Evolutionary conservation across 345 rosid genomes (phyloP).

Genomic region (Barbarea vulgaris): DNA sequence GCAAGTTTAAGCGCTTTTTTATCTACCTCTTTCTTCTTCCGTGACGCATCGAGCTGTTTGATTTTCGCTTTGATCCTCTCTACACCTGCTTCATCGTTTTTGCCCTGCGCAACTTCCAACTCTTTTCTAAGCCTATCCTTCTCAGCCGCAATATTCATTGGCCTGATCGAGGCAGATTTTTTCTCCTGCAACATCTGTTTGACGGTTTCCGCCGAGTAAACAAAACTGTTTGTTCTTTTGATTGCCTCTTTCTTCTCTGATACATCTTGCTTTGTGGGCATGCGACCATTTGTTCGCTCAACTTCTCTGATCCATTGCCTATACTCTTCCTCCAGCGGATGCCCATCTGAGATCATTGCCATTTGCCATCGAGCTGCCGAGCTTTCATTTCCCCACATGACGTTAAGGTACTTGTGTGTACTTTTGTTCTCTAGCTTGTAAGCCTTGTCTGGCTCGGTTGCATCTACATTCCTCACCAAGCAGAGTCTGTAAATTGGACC

Average conservation of each 20-base stretch:
- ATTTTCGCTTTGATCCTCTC: slow-evolving; percentile 76
- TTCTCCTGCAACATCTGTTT: slow-evolving; percentile 99
- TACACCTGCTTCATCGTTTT: slow-evolving; percentile 72
- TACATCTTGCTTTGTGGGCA: slow-evolving; percentile 83
- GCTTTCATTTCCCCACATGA: slow-evolving; percentile 84
- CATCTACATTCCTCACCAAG: slow-evolving; percentile 88
- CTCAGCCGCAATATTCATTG: slow-evolving; percentile 93
- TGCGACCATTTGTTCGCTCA: slow-evolving; percentile 77
- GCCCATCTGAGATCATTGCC: slow-evolving; percentile 97
- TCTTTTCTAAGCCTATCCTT: slow-evolving; percentile 91
- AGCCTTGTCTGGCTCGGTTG: slow-evolving; percentile 71
- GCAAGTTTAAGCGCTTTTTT: slow-evolving; percentile 79
- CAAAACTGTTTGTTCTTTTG: slow-evolving; percentile 64
- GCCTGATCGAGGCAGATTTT: slow-evolving; percentile 81
- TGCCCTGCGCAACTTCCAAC: slow-evolving; percentile 72
- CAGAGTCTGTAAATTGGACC: slow-evolving; percentile 90
- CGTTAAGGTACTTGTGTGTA: slow-evolving; percentile 84
- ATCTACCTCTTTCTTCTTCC: slow-evolving; percentile 64
- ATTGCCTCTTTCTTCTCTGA: slow-evolving; percentile 86
- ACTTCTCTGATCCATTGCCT: slow-evolving; percentile 89
- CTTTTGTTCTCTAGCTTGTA: slow-evolving; percentile 88
- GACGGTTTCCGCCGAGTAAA: slow-evolving; percentile 92
- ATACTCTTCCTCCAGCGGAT: slow-evolving; percentile 86
- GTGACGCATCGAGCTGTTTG: slow-evolving; percentile 79
- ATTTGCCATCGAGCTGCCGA: slow-evolving; percentile 99